These are phyloP conservation scores for Epichloe coenophiala DNA, from an alignment of 2,329 filamentous ascomycete species.

Conservation along the genomic window DNA sequence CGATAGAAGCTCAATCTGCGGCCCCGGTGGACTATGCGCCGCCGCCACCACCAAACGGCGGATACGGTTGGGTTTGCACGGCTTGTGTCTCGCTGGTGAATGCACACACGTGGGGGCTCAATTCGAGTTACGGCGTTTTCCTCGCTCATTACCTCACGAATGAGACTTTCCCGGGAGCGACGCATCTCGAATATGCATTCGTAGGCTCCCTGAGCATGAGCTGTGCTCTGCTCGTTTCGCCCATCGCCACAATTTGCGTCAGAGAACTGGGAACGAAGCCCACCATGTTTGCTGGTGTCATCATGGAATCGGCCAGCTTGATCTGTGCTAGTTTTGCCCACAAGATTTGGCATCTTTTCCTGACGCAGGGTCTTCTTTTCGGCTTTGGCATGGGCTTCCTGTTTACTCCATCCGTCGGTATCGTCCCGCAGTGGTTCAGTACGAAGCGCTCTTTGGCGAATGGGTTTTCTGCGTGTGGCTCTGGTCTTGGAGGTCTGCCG, in stretches of 20 bases:
- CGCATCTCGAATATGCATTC: conserved; percentile 58
- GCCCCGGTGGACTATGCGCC: conserved; percentile 2
- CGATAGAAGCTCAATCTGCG: background rate
- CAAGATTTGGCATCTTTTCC: conserved; percentile 61
- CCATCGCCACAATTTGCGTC: conserved; percentile 49
- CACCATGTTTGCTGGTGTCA: conserved; percentile 50
- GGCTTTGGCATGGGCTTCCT: conserved; percentile 68
- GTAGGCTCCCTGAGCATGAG: conserved; percentile 38
- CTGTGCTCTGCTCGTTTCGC: conserved; percentile 51
- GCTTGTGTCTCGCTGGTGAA: conserved; percentile 37
- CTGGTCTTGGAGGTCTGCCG: conserved; percentile 58
- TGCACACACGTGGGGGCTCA: conserved; percentile 63
- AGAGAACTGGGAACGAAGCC: conserved; percentile 48
- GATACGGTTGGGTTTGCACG: conserved; percentile 38
- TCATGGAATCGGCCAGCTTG: conserved; percentile 50
- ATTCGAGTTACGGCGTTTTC: conserved; percentile 37
- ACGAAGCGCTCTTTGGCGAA: conserved; percentile 56
- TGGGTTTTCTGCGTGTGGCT: conserved; percentile 53
- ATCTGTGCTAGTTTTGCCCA: conserved; percentile 57
- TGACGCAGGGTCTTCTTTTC: conserved; percentile 63
- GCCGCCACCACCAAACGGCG: conserved; percentile 39
- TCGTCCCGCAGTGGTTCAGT: conserved; percentile 64
- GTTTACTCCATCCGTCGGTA: conserved; percentile 54
- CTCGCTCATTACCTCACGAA: conserved; percentile 43
- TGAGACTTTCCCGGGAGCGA: conserved; percentile 48